These are phyloP conservation scores for Dioscorea dumetorum DNA, from an alignment of 106 monocot genomes.

Conservation along the genomic window DNA sequence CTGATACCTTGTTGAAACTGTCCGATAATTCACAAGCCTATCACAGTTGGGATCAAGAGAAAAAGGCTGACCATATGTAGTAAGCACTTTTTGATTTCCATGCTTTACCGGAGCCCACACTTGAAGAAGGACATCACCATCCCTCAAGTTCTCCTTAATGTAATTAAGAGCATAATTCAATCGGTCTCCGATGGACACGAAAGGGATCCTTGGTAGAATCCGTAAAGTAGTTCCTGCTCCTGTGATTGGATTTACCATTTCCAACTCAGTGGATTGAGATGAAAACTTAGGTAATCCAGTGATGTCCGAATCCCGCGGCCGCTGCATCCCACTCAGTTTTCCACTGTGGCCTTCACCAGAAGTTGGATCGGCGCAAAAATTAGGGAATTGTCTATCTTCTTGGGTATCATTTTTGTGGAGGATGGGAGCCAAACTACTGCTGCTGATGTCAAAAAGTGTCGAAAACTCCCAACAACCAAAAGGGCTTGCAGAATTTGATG, in stretches of 20 bases:
- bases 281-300: no score
- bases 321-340: not conserved
- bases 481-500: not conserved
- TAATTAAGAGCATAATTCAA: constrained; percentile 12
- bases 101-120: constrained; percentile 57
- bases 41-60: constrained; percentile 31
- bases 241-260: not conserved
- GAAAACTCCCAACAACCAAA: not conserved
- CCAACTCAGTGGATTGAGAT: not conserved
- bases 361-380: not conserved
- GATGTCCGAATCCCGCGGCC: no score
- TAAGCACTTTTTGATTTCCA: constrained; percentile 46
- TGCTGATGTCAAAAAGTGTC: constrained; percentile 3
- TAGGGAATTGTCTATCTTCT: not conserved
- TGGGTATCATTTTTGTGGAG: not conserved
- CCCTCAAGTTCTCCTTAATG: constrained; percentile 30
- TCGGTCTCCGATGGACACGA: constrained; percentile 22
- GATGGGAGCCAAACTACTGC: not conserved
- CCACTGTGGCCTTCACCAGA: not conserved
- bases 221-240: not conserved
- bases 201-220: not conserved
- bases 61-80: constrained; percentile 69
- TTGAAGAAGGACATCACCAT: constrained; percentile 56
- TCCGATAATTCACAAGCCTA: constrained; percentile 50
- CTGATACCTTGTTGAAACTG: constrained; percentile 40